These are phyloP conservation scores for Heliosperma pusillum DNA, from an alignment of 148 eudicot species.

Conservation along the genomic window DNA sequence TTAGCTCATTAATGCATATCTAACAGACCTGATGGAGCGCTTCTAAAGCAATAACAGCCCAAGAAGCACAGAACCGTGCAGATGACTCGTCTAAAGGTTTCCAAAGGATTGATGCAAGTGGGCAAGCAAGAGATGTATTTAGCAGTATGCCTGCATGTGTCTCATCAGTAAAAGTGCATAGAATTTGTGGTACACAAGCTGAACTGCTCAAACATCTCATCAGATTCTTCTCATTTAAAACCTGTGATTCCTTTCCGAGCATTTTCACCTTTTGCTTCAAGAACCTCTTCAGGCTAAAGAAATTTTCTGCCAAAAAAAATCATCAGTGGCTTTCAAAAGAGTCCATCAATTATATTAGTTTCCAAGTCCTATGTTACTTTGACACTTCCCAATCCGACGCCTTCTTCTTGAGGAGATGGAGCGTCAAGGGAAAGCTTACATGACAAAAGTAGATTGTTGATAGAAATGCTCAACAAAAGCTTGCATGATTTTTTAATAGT, in stretches of 20 bases:
- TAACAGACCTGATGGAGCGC: conserved; percentile 69
- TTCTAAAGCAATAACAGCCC: conserved; percentile 63
- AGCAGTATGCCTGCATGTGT: conserved; percentile 72
- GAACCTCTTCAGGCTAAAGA: conserved; percentile 75
- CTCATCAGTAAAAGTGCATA: conserved; percentile 79
- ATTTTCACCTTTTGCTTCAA: conserved; percentile 68
- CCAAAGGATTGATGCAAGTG: conserved; percentile 60
- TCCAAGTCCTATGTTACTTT: neutral
- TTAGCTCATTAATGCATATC: neutral
- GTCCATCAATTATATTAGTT: conserved; percentile 2
- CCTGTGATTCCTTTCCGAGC: conserved; percentile 75
- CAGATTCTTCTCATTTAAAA: conserved; percentile 71
- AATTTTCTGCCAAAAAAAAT: conserved; percentile 40
- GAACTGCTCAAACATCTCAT: conserved; percentile 48
- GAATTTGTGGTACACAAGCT: conserved; percentile 59
- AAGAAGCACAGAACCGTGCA: conserved; percentile 83
- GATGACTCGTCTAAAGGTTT: conserved; percentile 69
- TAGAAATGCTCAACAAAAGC: too few species aligned
- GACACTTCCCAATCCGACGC: neutral
- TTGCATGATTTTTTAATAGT: too few species aligned
- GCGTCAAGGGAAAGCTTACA: too few species aligned
- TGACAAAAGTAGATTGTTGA: too few species aligned
- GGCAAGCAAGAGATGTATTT: conserved; percentile 68
- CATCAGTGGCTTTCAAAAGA: neutral
- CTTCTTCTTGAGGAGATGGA: too few species aligned